Evolutionary conservation across 2,329 filamentous ascomycete genomes (phyloP).

Genomic region (Colletotrichum sp.): DNA sequence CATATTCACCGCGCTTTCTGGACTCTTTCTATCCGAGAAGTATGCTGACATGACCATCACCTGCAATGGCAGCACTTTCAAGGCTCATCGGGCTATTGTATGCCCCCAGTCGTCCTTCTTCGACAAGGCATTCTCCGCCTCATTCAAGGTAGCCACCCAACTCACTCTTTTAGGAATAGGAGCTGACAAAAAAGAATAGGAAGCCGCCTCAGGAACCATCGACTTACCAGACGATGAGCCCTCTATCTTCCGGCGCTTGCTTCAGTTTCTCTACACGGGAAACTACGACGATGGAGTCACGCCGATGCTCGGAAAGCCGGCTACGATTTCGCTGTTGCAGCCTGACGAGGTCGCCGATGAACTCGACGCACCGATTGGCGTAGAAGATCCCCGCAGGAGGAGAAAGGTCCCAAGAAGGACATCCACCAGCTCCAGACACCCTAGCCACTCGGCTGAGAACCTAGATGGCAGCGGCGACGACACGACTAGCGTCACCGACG

Average conservation of each 20-base stretch:
- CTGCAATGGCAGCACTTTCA: conserved; percentile 33
- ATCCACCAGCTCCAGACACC: not conserved
- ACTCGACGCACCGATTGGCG: not conserved
- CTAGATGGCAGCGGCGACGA: not conserved
- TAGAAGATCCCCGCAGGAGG: not conserved
- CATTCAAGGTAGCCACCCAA: conserved; percentile 29
- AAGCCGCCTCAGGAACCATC: conserved; percentile 19
- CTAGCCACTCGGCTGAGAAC: not conserved
- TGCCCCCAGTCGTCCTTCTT: conserved; percentile 38
- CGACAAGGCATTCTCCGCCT: conserved; percentile 21
- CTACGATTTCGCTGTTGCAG: not conserved
- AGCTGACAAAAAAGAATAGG: conserved; percentile 15
- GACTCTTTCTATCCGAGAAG: conserved; percentile 9
- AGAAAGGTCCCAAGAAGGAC: not conserved
- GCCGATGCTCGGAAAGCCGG: not conserved
- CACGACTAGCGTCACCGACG: not conserved
- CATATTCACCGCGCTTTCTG: not conserved
- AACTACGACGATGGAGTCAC: conserved; percentile 19
- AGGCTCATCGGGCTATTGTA: conserved; percentile 37
- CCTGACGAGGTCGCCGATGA: not conserved
- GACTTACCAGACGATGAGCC: conserved; percentile 35
- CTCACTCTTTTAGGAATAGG: not conserved
- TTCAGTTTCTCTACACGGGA: conserved; percentile 35
- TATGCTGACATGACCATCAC: conserved; percentile 37
- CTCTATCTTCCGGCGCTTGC: conserved; percentile 26